Percentiles rank a stretch among this genome's conserved stretches.
Conservation (phyloP, 257 asterid genomes). For the Striga asiatica region DNA sequence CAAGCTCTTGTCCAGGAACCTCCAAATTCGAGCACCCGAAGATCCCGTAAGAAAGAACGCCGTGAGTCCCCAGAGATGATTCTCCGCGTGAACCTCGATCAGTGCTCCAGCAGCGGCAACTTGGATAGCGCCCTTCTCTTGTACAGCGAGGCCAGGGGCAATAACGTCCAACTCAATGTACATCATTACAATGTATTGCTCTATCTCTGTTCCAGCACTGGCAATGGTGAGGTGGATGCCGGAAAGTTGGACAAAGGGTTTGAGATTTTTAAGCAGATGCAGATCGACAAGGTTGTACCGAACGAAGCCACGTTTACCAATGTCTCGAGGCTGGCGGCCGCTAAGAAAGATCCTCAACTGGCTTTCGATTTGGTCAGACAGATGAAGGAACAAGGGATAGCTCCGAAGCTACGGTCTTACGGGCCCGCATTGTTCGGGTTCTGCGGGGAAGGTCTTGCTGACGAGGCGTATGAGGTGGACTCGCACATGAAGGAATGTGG, state of each 20-base stretch:
- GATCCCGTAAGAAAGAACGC: constrained; percentile 34
- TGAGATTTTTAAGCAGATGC: constrained; percentile 49
- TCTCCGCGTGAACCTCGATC: constrained; percentile 54
- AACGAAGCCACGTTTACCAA: constrained; percentile 78
- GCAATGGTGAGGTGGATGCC: constrained; percentile 52
- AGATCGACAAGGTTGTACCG: constrained; percentile 46
- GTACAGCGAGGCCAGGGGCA: constrained; percentile 49
- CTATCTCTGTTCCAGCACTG: constrained; percentile 87
- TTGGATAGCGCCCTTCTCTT: constrained; percentile 50
- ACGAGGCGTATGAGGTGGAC: constrained; percentile 63
- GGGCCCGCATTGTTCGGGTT: constrained; percentile 71
- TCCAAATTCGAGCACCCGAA: constrained; percentile 13
- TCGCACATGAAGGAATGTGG: constrained; percentile 61
- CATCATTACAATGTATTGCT: constrained; percentile 74
- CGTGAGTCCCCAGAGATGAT: constrained; percentile 25
- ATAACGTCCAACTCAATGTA: constrained; percentile 41
- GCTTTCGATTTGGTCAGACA: constrained; percentile 60
- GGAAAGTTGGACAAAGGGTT: constrained; percentile 55
- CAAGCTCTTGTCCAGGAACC: constrained; percentile 28
- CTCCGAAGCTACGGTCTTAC: constrained; percentile 61
- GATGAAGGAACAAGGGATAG: constrained; percentile 56
- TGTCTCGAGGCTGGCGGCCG: constrained; percentile 79
- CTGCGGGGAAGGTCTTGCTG: constrained; percentile 54
- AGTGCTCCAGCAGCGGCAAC: constrained; percentile 79
- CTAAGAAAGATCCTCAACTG: constrained; percentile 65